Conservation (phyloP, 2,329 filamentous ascomycete species). For the Curvularia sp. region DNA sequence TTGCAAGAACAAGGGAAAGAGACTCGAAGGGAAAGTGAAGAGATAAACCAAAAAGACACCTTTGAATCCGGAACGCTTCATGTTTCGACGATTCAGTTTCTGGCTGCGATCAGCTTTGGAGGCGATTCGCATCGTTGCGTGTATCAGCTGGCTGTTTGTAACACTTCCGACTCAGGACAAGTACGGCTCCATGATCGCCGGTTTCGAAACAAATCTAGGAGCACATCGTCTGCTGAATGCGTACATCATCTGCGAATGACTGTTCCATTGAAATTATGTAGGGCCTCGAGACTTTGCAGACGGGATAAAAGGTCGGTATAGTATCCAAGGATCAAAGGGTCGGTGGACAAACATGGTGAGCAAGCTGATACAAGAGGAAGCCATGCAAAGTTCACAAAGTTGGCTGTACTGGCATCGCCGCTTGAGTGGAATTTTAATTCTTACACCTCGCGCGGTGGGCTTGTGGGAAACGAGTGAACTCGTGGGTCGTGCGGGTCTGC, state of each 20-base stretch:
- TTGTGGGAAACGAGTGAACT: slow-evolving; percentile 16
- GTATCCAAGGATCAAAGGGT: too few species aligned
- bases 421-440: slow-evolving; percentile 2
- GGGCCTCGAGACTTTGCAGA: background rate
- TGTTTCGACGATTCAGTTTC: background rate
- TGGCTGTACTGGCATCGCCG: background rate
- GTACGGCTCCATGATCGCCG: background rate
- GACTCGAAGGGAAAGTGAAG: background rate
- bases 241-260: background rate
- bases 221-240: background rate
- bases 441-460: background rate
- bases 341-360: background rate
- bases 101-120: background rate
- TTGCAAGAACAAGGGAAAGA: background rate
- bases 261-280: background rate
- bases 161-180: background rate
- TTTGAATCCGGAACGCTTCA: background rate
- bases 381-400: too few species aligned
- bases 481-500: slow-evolving; percentile 27
- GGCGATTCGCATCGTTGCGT: slow-evolving; percentile 4
- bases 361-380: background rate
- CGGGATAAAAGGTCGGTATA: background rate
- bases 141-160: slow-evolving; percentile 8
- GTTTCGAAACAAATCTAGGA: slow-evolving; percentile 9
- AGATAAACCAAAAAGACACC: background rate